These are phyloP conservation scores for Agrocybe praecox DNA, from an alignment of 768 basidiomycete species.

Conservation along the genomic window DNA sequence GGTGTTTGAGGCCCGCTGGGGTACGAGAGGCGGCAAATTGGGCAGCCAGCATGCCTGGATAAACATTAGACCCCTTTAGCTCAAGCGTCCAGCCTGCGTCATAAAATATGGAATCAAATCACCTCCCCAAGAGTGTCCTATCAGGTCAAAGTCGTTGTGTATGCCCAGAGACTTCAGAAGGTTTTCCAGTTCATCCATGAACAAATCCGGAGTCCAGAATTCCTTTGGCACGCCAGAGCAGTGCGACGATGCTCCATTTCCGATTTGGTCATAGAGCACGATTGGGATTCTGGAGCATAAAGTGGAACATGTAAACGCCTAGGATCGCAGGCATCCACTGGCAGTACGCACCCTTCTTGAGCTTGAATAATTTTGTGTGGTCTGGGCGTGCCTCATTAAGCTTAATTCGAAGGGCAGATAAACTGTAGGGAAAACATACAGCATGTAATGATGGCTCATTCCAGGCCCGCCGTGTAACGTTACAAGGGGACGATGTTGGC, in stretches of 20 bases:
- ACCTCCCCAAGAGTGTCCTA: constrained; percentile 52
- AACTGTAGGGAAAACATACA: not conserved
- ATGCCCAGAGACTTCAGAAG: constrained; percentile 46
- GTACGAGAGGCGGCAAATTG: constrained; percentile 23
- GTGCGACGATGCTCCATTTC: constrained; percentile 53
- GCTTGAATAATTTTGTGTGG: constrained; percentile 15
- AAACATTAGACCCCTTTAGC: not conserved
- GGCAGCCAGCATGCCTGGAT: constrained; percentile 47
- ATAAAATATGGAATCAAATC: not conserved
- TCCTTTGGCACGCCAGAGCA: constrained; percentile 49
- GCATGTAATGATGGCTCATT: constrained; percentile 16
- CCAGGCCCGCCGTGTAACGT: constrained; percentile 52
- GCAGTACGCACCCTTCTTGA: constrained; percentile 11
- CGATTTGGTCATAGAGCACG: constrained; percentile 59
- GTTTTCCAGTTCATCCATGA: constrained; percentile 54
- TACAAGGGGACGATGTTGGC: constrained; percentile 33
- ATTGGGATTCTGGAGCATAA: constrained; percentile 39
- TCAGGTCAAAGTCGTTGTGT: constrained; percentile 42
- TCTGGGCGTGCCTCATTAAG: not conserved
- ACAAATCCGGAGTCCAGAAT: constrained; percentile 57
- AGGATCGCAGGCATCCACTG: too few species aligned
- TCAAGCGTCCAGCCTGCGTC: not conserved
- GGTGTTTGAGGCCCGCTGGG: constrained; percentile 22
- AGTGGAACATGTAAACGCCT: constrained; percentile 31
- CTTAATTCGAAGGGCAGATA: not conserved